Evolutionary conservation across 2,329 filamentous ascomycete genomes (phyloP).

Genomic region (Colletotrichum chrysophilum): DNA sequence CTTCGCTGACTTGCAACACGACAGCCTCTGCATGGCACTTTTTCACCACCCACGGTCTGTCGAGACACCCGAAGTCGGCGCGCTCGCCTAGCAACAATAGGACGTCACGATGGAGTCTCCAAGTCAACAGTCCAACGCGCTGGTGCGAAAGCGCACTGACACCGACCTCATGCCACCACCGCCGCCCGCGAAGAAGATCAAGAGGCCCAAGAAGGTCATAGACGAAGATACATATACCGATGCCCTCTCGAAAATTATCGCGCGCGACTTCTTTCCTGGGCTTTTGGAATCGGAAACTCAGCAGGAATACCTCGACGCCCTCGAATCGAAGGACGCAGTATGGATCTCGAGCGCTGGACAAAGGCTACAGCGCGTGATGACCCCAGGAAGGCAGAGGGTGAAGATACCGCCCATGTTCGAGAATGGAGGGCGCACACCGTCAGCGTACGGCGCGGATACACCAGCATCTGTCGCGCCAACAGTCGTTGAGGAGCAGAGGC

Average conservation of each 20-base stretch:
- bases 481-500: constrained; percentile 40
- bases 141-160: constrained; percentile 72
- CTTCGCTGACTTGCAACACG: not conserved
- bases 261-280: constrained; percentile 95
- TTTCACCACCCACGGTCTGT: not conserved
- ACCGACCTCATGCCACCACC: constrained; percentile 86
- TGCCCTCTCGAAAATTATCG: constrained; percentile 91
- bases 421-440: constrained; percentile 61
- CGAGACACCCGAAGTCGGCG: not conserved
- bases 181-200: constrained; percentile 84
- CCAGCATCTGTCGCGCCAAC: constrained; percentile 63
- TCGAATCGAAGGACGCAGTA: constrained; percentile 81
- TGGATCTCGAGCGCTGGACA: constrained; percentile 87
- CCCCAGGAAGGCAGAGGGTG: constrained; percentile 62
- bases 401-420: constrained; percentile 31
- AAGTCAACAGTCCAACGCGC: constrained; percentile 53
- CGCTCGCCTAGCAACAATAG: not conserved
- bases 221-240: constrained; percentile 95
- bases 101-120: constrained; percentile 41
- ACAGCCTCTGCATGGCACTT: not conserved
- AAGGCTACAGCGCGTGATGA: constrained; percentile 80
- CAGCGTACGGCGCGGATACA: constrained; percentile 74
- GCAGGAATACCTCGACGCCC: constrained; percentile 88
- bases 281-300: constrained; percentile 85
- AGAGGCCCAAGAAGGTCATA: constrained; percentile 84